Evolutionary conservation across 441 rosid species (phyloP).

Genomic region (Omphalea diandra): DNA sequence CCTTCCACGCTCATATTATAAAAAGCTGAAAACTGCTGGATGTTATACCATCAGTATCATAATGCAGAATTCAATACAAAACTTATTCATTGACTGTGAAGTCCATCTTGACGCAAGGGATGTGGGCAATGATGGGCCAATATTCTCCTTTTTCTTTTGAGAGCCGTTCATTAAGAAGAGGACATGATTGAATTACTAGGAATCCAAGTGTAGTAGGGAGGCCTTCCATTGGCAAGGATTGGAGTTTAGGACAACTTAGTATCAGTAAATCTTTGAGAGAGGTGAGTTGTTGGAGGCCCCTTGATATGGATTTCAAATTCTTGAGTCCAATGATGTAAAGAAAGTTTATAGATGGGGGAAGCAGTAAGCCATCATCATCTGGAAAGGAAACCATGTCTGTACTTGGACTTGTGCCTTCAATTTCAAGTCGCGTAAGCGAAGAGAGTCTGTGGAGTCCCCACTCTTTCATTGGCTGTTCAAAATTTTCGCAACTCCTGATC

Average conservation of each 20-base stretch:
- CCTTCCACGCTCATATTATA: too few relatives aligned
- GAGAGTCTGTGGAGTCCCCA: constrained; percentile 22
- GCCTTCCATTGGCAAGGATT: constrained; percentile 10
- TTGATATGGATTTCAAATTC: constrained; percentile 5
- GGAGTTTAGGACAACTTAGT: constrained; percentile 10
- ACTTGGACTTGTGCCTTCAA: constrained; percentile 1
- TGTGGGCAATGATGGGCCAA: constrained; percentile 16
- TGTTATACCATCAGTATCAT: background rate
- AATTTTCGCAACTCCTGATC: constrained; percentile 9
- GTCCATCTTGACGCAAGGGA: constrained; percentile 2
- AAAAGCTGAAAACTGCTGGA: background rate
- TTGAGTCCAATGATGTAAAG: background rate
- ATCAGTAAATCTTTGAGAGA: constrained; percentile 12
- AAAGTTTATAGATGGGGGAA: constrained; percentile 14
- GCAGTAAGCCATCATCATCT: constrained; percentile 6
- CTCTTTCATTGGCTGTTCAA: background rate
- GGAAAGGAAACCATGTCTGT: constrained; percentile 16
- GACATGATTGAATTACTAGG: background rate
- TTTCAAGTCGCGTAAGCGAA: constrained; percentile 4
- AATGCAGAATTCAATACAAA: background rate
- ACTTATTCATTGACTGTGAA: background rate
- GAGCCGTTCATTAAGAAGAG: constrained; percentile 7
- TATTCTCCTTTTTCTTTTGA: background rate
- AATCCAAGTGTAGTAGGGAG: constrained; percentile 18
- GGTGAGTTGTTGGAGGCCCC: constrained; percentile 9